phyloP scores from a whole-genome alignment of 1,284 basidiomycete species.

The Inonotus hispidus region DNA sequence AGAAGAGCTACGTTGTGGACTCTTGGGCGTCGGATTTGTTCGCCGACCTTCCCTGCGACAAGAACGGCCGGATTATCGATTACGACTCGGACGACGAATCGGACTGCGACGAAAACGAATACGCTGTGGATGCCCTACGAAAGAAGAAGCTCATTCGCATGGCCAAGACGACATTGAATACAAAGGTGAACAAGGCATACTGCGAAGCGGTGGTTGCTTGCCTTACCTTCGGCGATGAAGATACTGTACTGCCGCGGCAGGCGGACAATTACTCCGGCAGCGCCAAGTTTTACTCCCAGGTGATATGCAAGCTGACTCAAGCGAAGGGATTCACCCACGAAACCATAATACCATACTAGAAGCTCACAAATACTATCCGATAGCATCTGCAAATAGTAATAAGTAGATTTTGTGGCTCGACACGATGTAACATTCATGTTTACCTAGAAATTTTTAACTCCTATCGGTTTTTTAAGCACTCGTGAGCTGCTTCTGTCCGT shows the following conservation, averaged over 20 bases:
- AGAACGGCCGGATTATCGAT: not conserved
- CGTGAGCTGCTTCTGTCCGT: too few relatives aligned
- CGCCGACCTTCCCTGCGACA: too few relatives aligned
- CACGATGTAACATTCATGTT: too few relatives aligned
- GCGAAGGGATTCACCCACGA: not conserved
- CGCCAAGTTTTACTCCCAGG: not conserved
- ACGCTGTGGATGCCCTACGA: not conserved
- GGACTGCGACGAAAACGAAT: not conserved
- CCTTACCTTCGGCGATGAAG: not conserved
- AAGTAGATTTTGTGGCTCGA: too few relatives aligned
- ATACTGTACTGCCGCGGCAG: not conserved
- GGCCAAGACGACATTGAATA: not conserved
- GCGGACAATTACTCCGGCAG: not conserved
- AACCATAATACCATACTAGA: not conserved
- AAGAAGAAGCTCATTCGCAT: not conserved
- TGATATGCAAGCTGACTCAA: not conserved
- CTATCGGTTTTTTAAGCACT: too few relatives aligned
- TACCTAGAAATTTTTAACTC: too few relatives aligned
- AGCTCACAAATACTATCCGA: not conserved
- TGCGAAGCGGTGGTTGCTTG: constrained; percentile 8
- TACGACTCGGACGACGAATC: not conserved
- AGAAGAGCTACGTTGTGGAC: not conserved
- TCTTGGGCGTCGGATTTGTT: not conserved
- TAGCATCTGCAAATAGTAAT: too few relatives aligned
- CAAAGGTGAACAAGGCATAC: constrained; percentile 4